Conservation (phyloP, 352 stramenopile species). For the Pythium biforme region DNA sequence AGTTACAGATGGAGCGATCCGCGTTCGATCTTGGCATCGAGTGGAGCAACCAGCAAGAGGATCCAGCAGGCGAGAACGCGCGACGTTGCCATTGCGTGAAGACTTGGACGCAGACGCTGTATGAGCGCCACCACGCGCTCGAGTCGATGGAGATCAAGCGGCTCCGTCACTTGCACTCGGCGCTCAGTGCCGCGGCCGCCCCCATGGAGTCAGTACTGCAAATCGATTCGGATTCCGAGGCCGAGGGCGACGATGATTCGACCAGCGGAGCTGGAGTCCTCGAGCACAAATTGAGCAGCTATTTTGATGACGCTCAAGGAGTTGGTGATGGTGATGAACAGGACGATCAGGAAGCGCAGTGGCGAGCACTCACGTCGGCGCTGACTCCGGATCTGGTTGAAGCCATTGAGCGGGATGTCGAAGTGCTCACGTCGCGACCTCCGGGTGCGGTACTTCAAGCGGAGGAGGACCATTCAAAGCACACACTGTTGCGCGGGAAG, state of each 20-base stretch:
- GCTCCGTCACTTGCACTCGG: constrained; percentile 55
- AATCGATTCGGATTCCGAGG: neutral
- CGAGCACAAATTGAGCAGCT: constrained; percentile 50
- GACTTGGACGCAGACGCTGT: constrained; percentile 46
- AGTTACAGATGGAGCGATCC: constrained; percentile 47
- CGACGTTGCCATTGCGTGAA: constrained; percentile 22
- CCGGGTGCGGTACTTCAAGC: constrained; percentile 20
- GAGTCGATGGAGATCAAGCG: constrained; percentile 58
- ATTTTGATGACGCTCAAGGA: constrained; percentile 59
- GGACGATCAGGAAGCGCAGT: constrained; percentile 30
- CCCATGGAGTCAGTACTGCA: neutral
- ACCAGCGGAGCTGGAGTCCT: constrained; percentile 8
- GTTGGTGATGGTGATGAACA: neutral
- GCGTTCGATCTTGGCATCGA: constrained; percentile 54
- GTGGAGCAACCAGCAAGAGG: constrained; percentile 18
- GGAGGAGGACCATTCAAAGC: constrained; percentile 12
- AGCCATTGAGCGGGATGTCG: constrained; percentile 53
- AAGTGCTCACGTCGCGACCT: constrained; percentile 32
- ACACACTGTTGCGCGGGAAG: neutral
- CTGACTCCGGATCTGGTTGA: constrained; percentile 51
- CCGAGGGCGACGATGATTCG: constrained; percentile 23
- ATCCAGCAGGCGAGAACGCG: neutral
- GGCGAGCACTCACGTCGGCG: constrained; percentile 46
- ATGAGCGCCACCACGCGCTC: constrained; percentile 54
- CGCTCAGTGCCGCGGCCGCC: constrained; percentile 28